phyloP scores from a whole-genome alignment of 176 grass and related monocot genomes.

The Aegilops tauschii region DNA sequence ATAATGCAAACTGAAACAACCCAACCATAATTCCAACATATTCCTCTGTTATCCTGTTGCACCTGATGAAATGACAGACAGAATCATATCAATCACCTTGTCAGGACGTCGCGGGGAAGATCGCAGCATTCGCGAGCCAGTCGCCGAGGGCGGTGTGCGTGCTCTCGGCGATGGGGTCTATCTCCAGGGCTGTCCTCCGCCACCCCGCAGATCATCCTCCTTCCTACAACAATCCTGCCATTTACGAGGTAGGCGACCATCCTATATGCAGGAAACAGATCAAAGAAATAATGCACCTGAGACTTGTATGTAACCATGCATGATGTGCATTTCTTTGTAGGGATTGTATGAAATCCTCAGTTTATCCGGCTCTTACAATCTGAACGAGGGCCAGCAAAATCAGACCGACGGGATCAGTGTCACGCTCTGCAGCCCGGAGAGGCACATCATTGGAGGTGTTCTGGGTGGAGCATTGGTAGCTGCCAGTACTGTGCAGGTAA shows the following conservation, averaged over 20 bases:
- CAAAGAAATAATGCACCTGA: neutral
- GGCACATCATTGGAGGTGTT: conserved; percentile 67
- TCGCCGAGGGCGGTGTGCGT: conserved; percentile 66
- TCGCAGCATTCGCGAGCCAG: conserved; percentile 56
- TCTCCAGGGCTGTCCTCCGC: conserved; percentile 66
- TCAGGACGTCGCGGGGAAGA: conserved; percentile 69
- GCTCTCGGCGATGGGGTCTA: conserved; percentile 74
- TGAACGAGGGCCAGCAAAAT: conserved; percentile 43
- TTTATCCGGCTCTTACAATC: conserved; percentile 64
- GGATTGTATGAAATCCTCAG: conserved; percentile 72
- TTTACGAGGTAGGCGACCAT: conserved; percentile 37
- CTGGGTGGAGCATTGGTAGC: conserved; percentile 57
- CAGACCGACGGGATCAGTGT: conserved; percentile 50
- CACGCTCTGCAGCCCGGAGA: conserved; percentile 65
- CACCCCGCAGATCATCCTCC: conserved; percentile 41
- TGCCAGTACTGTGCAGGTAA: conserved; percentile 66
- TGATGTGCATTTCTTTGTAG: conserved; percentile 23
- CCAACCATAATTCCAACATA: no score
- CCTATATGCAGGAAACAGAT: neutral
- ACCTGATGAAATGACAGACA: neutral
- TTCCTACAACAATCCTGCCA: conserved; percentile 33
- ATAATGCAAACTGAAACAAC: neutral
- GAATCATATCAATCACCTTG: neutral
- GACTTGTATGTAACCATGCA: neutral
- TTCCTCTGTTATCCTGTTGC: neutral